phyloP scores from a whole-genome alignment of 306 rosid genomes.

The Trichosanthes truncata region DNA sequence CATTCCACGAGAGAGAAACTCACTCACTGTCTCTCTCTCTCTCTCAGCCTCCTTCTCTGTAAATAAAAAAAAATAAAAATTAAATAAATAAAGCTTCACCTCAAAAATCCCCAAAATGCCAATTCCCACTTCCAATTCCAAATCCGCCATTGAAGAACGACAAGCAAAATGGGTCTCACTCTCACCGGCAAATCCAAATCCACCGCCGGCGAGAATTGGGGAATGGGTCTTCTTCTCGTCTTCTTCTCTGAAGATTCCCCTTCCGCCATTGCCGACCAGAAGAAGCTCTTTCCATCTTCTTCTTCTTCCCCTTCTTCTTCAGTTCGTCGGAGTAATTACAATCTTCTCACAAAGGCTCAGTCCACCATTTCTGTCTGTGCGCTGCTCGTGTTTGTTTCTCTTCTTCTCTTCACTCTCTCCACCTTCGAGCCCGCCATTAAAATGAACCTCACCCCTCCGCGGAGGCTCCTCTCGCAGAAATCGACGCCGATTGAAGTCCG shows the following conservation, averaged over 20 bases:
- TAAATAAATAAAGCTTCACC: background rate
- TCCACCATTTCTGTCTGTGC: slow-evolving; percentile 74
- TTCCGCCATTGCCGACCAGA: slow-evolving; percentile 24
- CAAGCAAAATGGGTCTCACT: slow-evolving; percentile 14
- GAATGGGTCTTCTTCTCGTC: slow-evolving; percentile 59
- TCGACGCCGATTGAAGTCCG: background rate
- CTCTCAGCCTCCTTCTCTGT: background rate
- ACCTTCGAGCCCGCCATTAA: slow-evolving; percentile 50
- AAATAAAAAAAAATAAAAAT: background rate
- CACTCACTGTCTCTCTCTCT: background rate
- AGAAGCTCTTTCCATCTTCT: slow-evolving; percentile 15
- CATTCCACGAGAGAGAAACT: background rate
- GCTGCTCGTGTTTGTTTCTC: slow-evolving; percentile 55
- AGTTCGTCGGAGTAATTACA: slow-evolving; percentile 20
- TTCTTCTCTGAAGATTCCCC: slow-evolving; percentile 47
- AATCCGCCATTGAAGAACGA: background rate
- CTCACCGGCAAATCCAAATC: slow-evolving; percentile 24
- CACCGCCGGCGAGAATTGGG: slow-evolving; percentile 25
- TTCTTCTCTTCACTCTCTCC: slow-evolving; percentile 78
- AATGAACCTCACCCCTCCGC: slow-evolving; percentile 9
- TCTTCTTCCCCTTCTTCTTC: slow-evolving; percentile 17
- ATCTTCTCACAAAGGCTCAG: slow-evolving; percentile 44
- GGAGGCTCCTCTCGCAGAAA: slow-evolving; percentile 24
- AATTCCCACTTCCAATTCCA: background rate
- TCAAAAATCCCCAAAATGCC: background rate